phyloP scores from a whole-genome alignment of 176 grass and related monocot genomes.

The Miscanthus lutarioriparius region DNA sequence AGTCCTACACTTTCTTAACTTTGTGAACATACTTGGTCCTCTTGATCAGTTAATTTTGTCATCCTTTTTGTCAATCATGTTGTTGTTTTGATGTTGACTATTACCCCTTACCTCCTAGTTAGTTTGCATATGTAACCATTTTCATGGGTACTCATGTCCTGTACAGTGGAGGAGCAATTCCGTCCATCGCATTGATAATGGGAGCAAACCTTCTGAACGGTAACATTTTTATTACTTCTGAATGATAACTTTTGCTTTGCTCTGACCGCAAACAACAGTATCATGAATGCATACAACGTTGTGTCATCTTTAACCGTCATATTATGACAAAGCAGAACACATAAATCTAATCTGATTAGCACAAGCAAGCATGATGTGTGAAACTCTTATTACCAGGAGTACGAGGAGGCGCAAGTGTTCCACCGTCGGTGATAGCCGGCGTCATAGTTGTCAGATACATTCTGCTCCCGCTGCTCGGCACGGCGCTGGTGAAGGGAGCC shows the following conservation, averaged over 20 bases:
- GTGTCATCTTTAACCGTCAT: neutral
- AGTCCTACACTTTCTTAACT: neutral
- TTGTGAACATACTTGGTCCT: too few relatives aligned
- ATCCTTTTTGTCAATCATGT: too few relatives aligned
- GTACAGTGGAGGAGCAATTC: constrained; percentile 70
- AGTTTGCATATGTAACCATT: constrained; percentile 9
- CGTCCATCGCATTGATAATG: constrained; percentile 83
- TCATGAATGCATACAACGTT: neutral
- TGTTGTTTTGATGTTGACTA: neutral
- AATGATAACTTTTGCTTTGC: constrained; percentile 38
- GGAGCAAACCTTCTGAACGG: constrained; percentile 86
- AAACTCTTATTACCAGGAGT: constrained; percentile 41
- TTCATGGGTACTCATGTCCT: neutral
- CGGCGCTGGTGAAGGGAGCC: constrained; percentile 55
- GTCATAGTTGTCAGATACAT: constrained; percentile 67
- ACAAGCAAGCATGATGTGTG: neutral
- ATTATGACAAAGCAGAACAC: neutral
- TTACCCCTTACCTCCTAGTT: neutral
- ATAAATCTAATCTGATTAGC: neutral
- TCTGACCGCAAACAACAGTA: neutral
- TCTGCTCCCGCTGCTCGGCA: constrained; percentile 60
- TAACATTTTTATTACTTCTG: constrained; percentile 43
- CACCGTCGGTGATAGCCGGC: constrained; percentile 50
- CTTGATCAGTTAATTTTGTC: too few relatives aligned
- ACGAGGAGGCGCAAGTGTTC: constrained; percentile 48